Conservation (phyloP, 1,284 basidiomycete genomes). For the Omphalotus olearius region DNA sequence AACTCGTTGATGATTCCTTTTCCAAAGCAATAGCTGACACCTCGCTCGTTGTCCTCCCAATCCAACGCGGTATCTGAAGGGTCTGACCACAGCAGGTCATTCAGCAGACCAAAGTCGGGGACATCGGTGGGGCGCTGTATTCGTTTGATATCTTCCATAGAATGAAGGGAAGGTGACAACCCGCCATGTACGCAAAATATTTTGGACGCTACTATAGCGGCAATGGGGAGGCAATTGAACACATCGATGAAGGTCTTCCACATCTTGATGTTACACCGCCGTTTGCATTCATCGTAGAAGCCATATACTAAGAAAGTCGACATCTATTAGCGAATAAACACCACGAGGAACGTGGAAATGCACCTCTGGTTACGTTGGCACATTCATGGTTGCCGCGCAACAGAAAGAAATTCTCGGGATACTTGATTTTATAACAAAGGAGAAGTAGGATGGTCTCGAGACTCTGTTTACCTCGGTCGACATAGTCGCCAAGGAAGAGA, state of each 20-base stretch:
- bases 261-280: constrained; percentile 98
- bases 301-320: constrained; percentile 75
- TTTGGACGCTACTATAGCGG: constrained; percentile 97
- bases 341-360: constrained; percentile 11
- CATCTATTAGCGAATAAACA: constrained; percentile 19
- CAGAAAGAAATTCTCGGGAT: constrained; percentile 99
- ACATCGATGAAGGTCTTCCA: constrained; percentile 99
- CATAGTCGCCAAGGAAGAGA: constrained; percentile 98
- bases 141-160: constrained; percentile 99
- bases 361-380: constrained; percentile 97
- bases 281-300: constrained; percentile 99
- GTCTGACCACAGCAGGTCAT: constrained; percentile 98
- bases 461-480: constrained; percentile 98
- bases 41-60: constrained; percentile 99
- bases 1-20: constrained; percentile 98
- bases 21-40: constrained; percentile 99
- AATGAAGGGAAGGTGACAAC: constrained; percentile 93
- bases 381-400: constrained; percentile 99
- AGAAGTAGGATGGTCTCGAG: constrained; percentile 96
- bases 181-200: constrained; percentile 99
- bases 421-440: constrained; percentile 99
- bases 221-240: constrained; percentile 98
- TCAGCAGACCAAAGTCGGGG: constrained; percentile 97
- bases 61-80: constrained; percentile 96
- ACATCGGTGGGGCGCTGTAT: constrained; percentile 99